These are phyloP conservation scores for Cutaneotrichosporon sp. DNA, from an alignment of 1,284 basidiomycete species.

Conservation along the genomic window DNA sequence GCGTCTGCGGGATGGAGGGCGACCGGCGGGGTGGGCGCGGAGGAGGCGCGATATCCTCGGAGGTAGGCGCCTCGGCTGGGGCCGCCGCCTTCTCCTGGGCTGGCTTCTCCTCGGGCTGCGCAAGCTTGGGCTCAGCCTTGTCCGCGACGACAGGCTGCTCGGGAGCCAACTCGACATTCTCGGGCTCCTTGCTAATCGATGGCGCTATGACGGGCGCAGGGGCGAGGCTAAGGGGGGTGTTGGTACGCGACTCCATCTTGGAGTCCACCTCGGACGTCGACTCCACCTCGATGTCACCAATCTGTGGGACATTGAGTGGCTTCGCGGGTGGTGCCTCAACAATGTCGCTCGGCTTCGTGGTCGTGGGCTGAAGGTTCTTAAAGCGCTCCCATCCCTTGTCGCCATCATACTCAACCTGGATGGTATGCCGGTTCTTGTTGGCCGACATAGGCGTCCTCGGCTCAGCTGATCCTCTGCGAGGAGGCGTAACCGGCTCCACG, in stretches of 20 bases:
- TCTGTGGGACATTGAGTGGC: constrained; percentile 19
- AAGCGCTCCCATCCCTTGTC: constrained; percentile 28
- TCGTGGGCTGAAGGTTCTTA: not conserved
- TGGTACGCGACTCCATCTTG: constrained; percentile 3
- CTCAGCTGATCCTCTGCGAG: not conserved
- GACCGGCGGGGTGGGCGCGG: constrained; percentile 9
- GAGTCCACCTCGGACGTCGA: constrained; percentile 19
- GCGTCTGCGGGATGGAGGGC: constrained; percentile 11
- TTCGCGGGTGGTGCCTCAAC: not conserved
- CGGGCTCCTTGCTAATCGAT: not conserved
- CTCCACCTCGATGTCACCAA: constrained; percentile 25
- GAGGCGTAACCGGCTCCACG: constrained; percentile 9
- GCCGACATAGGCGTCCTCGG: constrained; percentile 38
- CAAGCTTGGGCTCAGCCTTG: not conserved
- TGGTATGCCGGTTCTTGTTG: constrained; percentile 71
- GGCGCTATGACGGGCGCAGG: not conserved
- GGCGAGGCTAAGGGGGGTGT: not conserved
- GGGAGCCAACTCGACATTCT: not conserved
- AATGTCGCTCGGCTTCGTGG: constrained; percentile 7
- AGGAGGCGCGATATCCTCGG: constrained; percentile 2
- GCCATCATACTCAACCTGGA: constrained; percentile 82
- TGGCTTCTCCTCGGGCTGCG: not conserved
- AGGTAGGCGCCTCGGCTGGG: not conserved
- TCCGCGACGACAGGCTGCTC: not conserved
- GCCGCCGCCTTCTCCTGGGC: not conserved